A percentile compares a stretch with the other conserved stretches of the same genome.
phyloP scores from a whole-genome alignment of 306 rosid species.

The Dicorynia guianensis region DNA sequence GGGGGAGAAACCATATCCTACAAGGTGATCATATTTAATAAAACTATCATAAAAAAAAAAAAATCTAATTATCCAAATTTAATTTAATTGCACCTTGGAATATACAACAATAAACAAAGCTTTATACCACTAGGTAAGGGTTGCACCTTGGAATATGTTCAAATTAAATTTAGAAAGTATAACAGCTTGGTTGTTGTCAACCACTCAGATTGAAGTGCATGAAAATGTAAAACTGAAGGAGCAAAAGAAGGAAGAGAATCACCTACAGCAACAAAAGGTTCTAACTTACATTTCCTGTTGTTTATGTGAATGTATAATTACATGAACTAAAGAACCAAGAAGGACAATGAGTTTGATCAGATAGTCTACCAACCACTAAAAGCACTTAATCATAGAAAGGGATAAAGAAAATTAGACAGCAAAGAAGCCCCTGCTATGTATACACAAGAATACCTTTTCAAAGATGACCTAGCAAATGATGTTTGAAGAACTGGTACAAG shows the following conservation, averaged over 20 bases:
- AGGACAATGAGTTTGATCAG: slow-evolving; percentile 20
- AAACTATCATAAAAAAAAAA: neutral
- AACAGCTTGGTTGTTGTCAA: neutral
- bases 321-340: slow-evolving; percentile 26
- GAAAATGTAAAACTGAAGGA: neutral
- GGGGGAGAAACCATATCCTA: neutral
- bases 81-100: neutral
- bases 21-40: neutral
- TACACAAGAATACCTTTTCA: slow-evolving; percentile 69
- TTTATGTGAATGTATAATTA: neutral
- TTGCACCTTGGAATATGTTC: neutral
- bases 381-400: slow-evolving; percentile 23
- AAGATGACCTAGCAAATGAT: slow-evolving; percentile 79
- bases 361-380: slow-evolving; percentile 22
- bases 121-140: too few relatives aligned
- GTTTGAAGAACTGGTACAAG: slow-evolving; percentile 85
- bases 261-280: neutral
- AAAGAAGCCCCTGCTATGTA: slow-evolving; percentile 6
- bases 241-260: neutral
- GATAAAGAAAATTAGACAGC: slow-evolving; percentile 22
- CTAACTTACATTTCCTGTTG: neutral
- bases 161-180: neutral
- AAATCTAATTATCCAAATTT: slow-evolving; percentile 1
- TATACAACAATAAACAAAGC: too few relatives aligned
- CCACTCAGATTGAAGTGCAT: neutral